Conservation (phyloP, 2,329 filamentous ascomycete species). For the Xylaria sp. region DNA sequence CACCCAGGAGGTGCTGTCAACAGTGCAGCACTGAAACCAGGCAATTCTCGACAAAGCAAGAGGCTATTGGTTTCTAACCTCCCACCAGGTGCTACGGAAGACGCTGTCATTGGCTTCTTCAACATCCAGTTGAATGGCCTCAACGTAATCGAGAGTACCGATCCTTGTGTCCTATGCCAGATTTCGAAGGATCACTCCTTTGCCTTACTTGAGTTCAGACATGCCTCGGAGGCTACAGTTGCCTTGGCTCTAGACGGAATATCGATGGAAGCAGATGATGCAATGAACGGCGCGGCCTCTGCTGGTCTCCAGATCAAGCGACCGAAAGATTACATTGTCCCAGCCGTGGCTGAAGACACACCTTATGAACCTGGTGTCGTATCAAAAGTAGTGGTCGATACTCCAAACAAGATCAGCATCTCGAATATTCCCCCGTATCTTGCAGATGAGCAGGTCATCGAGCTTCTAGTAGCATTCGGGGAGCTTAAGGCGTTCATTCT, state of each 20-base stretch:
- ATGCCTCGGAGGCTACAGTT: slow-evolving; percentile 86
- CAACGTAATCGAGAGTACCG: slow-evolving; percentile 84
- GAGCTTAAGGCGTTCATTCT: slow-evolving; percentile 92
- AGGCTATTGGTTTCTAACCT: slow-evolving; percentile 90
- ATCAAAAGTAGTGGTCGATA: slow-evolving; percentile 86
- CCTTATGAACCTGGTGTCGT: slow-evolving; percentile 81
- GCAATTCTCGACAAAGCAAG: slow-evolving; percentile 93
- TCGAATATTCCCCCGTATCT: slow-evolving; percentile 90
- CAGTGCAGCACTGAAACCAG: slow-evolving; percentile 86
- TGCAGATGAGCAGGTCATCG: slow-evolving; percentile 89
- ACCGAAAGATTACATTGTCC: slow-evolving; percentile 97
- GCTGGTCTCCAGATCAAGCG: slow-evolving; percentile 80
- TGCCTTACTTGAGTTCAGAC: slow-evolving; percentile 91
- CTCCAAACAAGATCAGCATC: slow-evolving; percentile 93
- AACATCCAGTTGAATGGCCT: slow-evolving; percentile 97
- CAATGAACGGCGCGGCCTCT: slow-evolving; percentile 62
- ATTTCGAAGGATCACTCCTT: slow-evolving; percentile 83
- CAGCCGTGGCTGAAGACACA: slow-evolving; percentile 77
- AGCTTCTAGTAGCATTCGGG: slow-evolving; percentile 90
- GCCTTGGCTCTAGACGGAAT: slow-evolving; percentile 91
- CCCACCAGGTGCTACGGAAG: slow-evolving; percentile 77
- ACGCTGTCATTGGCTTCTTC: slow-evolving; percentile 84
- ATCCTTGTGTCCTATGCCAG: slow-evolving; percentile 87
- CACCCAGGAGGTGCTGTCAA: slow-evolving; percentile 79
- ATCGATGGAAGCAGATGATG: slow-evolving; percentile 80